phyloP scores from a whole-genome alignment of 1,284 basidiomycete species.

The Schizophyllum commune region DNA sequence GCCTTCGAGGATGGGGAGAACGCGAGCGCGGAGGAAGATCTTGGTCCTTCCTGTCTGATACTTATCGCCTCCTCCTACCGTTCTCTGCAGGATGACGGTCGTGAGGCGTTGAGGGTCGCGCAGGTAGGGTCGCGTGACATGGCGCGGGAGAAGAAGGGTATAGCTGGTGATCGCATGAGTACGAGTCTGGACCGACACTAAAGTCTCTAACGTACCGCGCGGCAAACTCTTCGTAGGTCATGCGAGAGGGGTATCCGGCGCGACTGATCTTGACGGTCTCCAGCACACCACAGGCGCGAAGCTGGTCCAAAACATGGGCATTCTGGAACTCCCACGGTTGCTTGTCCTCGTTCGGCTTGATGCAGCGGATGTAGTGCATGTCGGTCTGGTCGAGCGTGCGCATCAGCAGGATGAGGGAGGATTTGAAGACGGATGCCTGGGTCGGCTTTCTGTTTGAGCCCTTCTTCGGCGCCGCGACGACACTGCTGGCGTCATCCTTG shows the following conservation, averaged over 20 bases:
- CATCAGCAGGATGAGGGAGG: conserved; percentile 91
- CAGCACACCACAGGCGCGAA: conserved; percentile 96
- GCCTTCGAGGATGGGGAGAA: conserved; percentile 95
- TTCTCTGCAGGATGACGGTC: conserved; percentile 74
- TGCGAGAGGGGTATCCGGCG: conserved; percentile 97
- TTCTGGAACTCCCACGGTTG: conserved; percentile 95
- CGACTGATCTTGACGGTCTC: conserved; percentile 99
- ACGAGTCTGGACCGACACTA: conserved; percentile 1
- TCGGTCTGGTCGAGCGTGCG: conserved; percentile 96
- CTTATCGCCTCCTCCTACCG: conserved; percentile 88
- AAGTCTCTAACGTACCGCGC: conserved; percentile 75
- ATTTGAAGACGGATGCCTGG: conserved; percentile 97
- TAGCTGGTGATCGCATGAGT: conserved; percentile 48
- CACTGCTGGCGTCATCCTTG: neutral
- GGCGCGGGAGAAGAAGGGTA: conserved; percentile 89
- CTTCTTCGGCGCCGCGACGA: conserved; percentile 45
- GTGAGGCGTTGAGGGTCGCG: conserved; percentile 81
- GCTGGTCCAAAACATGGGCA: conserved; percentile 90
- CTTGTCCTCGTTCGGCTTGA: conserved; percentile 98
- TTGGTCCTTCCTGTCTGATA: conserved; percentile 96
- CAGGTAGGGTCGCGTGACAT: conserved; percentile 75
- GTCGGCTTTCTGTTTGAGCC: conserved; percentile 81
- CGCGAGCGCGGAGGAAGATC: conserved; percentile 98
- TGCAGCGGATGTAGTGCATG: conserved; percentile 98
- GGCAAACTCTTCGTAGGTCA: conserved; percentile 98